Conservation (phyloP, 805 yeast species). For the Blastobotrys attinorum region DNA sequence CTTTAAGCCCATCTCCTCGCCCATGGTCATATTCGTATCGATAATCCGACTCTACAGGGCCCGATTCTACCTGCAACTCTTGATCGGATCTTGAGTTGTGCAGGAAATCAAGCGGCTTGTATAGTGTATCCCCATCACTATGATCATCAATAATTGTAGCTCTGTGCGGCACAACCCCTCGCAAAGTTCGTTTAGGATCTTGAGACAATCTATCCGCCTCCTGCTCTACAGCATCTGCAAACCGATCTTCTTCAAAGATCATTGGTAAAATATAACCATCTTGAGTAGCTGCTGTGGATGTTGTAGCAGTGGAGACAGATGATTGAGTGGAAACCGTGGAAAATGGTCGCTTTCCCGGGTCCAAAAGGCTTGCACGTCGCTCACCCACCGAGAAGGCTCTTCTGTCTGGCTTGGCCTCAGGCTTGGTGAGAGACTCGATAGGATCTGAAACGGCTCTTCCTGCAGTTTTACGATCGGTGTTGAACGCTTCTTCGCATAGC, state of each 20-base stretch:
- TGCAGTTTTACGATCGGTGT: conserved; percentile 5
- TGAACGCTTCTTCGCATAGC: conserved; percentile 27
- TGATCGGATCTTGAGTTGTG: too few relatives aligned
- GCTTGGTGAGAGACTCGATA: background rate
- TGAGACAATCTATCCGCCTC: conserved; percentile 25
- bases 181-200: conserved; percentile 1
- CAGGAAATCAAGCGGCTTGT: too few relatives aligned
- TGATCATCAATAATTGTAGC: too few relatives aligned
- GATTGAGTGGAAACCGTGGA: conserved; percentile 3
- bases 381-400: conserved; percentile 5
- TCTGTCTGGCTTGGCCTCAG: conserved; percentile 2
- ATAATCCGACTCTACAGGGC: too few relatives aligned
- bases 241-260: conserved; percentile 34
- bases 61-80: too few relatives aligned
- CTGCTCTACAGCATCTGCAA: conserved; percentile 32
- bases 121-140: conserved; percentile 3
- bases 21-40: too few relatives aligned
- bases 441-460: conserved; percentile 9
- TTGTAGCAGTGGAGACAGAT: background rate
- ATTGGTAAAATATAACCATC: conserved; percentile 27
- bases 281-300: background rate
- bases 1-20: too few relatives aligned
- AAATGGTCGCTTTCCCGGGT: conserved; percentile 4
- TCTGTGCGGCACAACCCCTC: too few relatives aligned
- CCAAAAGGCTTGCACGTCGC: conserved; percentile 6